Evolutionary conservation across 2,329 filamentous ascomycete species (phyloP).

Genomic region (Ceratocystiopsis minuta): DNA sequence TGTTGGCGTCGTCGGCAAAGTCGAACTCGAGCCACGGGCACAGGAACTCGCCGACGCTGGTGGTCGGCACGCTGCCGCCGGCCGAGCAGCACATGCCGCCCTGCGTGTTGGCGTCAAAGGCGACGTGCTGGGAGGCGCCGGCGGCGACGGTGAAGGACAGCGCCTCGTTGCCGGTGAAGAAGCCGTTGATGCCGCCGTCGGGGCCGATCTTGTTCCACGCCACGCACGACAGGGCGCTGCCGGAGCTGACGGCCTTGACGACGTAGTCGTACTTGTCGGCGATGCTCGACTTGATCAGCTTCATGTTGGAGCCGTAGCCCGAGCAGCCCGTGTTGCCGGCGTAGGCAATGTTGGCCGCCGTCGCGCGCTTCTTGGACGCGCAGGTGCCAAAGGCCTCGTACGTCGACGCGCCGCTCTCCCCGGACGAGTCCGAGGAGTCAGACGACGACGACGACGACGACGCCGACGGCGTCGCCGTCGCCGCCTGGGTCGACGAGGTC

Average conservation of each 20-base stretch:
- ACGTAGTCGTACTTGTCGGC: slow-evolving; percentile 26
- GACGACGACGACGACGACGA: slow-evolving; percentile 9
- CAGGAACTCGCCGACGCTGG: slow-evolving; percentile 22
- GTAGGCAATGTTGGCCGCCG: slow-evolving; percentile 26
- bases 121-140: slow-evolving; percentile 22
- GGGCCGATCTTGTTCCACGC: slow-evolving; percentile 36
- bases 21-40: slow-evolving; percentile 33
- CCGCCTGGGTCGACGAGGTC: neutral
- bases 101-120: slow-evolving; percentile 28
- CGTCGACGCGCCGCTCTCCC: slow-evolving; percentile 8
- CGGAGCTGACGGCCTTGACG: slow-evolving; percentile 21
- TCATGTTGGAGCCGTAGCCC: slow-evolving; percentile 34
- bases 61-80: slow-evolving; percentile 16
- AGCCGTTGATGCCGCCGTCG: slow-evolving; percentile 25
- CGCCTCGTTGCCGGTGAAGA: slow-evolving; percentile 23
- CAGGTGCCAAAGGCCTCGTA: slow-evolving; percentile 19
- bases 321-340: slow-evolving; percentile 26
- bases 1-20: slow-evolving; percentile 26
- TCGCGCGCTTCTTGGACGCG: slow-evolving; percentile 26
- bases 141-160: slow-evolving; percentile 23
- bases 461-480: neutral
- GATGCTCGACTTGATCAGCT: slow-evolving; percentile 20
- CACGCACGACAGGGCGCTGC: slow-evolving; percentile 18
- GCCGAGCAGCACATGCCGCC: slow-evolving; percentile 27
- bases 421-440: slow-evolving; percentile 58